Conservation (phyloP, 2,329 filamentous ascomycete genomes). For the Phaeomoniella chlamydospora region DNA sequence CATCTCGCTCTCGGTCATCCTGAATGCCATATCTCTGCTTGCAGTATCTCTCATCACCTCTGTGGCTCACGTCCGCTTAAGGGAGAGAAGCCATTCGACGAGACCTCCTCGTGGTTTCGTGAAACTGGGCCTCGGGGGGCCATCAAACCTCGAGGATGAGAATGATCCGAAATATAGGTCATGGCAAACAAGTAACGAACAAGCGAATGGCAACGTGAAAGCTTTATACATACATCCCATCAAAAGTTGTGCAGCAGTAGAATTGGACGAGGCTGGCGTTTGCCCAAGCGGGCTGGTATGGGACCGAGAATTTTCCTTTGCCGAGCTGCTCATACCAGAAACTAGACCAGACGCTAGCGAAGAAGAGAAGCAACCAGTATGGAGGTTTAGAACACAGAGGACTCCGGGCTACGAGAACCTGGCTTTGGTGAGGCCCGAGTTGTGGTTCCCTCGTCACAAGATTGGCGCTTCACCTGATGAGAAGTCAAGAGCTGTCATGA, state of each 20-base stretch:
- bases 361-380: constrained; percentile 28
- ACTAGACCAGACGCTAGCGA: constrained; percentile 6
- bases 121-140: constrained; percentile 32
- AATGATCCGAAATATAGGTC: constrained; percentile 34
- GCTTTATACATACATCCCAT: constrained; percentile 70
- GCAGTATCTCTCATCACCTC: neutral
- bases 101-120: constrained; percentile 33
- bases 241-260: constrained; percentile 68
- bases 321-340: constrained; percentile 37
- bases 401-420: constrained; percentile 42
- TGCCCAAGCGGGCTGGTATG: constrained; percentile 57
- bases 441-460: constrained; percentile 42
- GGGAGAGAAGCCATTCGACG: neutral
- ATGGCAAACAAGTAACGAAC: constrained; percentile 14
- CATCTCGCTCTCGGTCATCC: neutral
- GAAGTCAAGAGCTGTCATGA: constrained; percentile 30
- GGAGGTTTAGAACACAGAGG: constrained; percentile 26
- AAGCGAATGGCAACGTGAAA: constrained; percentile 38
- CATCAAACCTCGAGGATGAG: constrained; percentile 42
- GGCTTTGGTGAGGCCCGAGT: constrained; percentile 49
- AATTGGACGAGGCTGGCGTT: constrained; percentile 51
- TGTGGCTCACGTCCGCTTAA: neutral
- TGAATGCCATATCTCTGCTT: neutral
- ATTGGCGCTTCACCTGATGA: constrained; percentile 19
- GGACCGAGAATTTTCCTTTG: constrained; percentile 74